Percentiles rank a stretch among this genome's conserved stretches.
Conservation (phyloP, 495 filamentous ascomycete genomes). For the Oidiodendron maius region DNA sequence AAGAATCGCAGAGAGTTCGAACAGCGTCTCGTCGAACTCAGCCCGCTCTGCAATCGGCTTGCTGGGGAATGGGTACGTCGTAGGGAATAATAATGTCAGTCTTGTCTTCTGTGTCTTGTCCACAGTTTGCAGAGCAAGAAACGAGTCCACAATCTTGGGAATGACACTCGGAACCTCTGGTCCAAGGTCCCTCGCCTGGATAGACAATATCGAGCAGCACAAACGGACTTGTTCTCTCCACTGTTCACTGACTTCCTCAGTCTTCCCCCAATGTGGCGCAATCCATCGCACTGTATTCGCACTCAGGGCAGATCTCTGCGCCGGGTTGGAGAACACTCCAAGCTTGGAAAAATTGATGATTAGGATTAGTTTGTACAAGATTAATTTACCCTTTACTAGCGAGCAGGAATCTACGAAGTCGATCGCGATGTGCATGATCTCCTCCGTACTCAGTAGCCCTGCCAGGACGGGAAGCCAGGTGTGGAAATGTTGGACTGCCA, state of each 20-base stretch:
- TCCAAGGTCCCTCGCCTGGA: constrained; percentile 71
- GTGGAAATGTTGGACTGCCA: constrained; percentile 96
- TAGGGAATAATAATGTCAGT: constrained; percentile 84
- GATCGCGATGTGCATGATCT: constrained; percentile 86
- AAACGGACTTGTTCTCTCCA: constrained; percentile 92
- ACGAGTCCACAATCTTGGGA: constrained; percentile 85
- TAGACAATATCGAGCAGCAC: constrained; percentile 84
- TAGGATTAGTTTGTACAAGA: constrained; percentile 89
- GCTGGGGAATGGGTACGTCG: constrained; percentile 81
- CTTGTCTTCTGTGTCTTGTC: constrained; percentile 58
- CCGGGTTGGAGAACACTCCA: constrained; percentile 69
- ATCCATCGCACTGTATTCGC: constrained; percentile 87
- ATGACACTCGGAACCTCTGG: constrained; percentile 80
- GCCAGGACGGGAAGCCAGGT: constrained; percentile 88
- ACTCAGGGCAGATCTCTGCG: constrained; percentile 66
- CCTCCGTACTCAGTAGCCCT: constrained; percentile 66
- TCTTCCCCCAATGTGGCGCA: constrained; percentile 86
- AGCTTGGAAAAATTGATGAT: constrained; percentile 84
- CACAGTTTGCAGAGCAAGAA: constrained; percentile 63
- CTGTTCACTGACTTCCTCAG: constrained; percentile 65
- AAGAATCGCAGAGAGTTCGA: constrained; percentile 84
- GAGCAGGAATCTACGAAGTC: constrained; percentile 92
- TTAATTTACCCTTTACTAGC: constrained; percentile 81
- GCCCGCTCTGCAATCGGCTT: constrained; percentile 55
- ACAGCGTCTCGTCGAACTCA: constrained; percentile 79